A percentile compares a stretch with the other conserved stretches of the same genome.
Conservation (phyloP, 2,329 filamentous ascomycete species). For the Rachicladosporium sp. region DNA sequence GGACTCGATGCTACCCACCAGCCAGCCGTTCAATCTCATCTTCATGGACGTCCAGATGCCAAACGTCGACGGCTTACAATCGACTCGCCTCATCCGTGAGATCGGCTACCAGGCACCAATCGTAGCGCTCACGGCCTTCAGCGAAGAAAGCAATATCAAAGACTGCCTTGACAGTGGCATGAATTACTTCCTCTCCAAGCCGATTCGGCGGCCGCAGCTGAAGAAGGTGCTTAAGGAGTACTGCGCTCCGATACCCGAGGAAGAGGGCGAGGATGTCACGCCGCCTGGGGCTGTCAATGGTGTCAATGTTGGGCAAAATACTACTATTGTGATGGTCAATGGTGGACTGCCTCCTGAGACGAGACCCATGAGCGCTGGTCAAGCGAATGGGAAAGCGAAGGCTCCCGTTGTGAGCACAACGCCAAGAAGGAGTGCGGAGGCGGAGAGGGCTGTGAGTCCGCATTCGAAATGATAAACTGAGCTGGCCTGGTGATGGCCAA, state of each 20-base stretch:
- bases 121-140: slow-evolving; percentile 80
- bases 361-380: not conserved
- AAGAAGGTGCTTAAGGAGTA: slow-evolving; percentile 75
- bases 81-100: slow-evolving; percentile 69
- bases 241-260: slow-evolving; percentile 69
- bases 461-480: too few species aligned
- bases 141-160: slow-evolving; percentile 65
- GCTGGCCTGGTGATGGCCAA: too few species aligned
- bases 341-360: not conserved
- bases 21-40: slow-evolving; percentile 68
- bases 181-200: slow-evolving; percentile 71
- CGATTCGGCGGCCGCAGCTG: slow-evolving; percentile 68
- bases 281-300: not conserved
- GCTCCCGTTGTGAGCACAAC: not conserved
- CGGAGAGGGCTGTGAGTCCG: slow-evolving; percentile 3
- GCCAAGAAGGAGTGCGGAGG: not conserved
- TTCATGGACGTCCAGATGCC: slow-evolving; percentile 97
- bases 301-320: not conserved
- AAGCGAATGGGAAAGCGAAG: slow-evolving; percentile 2
- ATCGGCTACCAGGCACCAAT: slow-evolving; percentile 83
- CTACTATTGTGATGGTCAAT: not conserved
- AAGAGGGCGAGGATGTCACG: slow-evolving; percentile 30
- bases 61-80: slow-evolving; percentile 78
- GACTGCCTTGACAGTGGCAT: slow-evolving; percentile 70
- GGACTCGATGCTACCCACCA: slow-evolving; percentile 57